Percentiles rank a stretch among this genome's conserved stretches.
These are phyloP conservation scores for Trichoderma citrinoviride DNA, from an alignment of 2,329 filamentous ascomycete genomes.

Conservation along the genomic window DNA sequence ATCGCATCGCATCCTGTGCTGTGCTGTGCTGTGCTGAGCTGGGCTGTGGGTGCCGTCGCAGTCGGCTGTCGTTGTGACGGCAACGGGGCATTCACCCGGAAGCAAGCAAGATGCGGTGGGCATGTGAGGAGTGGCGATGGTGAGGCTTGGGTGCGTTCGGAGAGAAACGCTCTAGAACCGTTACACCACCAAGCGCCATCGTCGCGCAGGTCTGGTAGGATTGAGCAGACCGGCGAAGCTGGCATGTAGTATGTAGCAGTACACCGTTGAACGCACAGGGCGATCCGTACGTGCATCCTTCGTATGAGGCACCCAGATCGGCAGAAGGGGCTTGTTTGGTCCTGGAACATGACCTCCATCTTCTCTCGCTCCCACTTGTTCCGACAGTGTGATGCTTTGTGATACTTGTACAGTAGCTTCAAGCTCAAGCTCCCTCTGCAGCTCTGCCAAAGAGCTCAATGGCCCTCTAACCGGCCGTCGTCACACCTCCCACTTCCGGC, in stretches of 20 bases:
- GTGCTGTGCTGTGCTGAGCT: too few relatives aligned
- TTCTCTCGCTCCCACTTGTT: slow-evolving; percentile 3
- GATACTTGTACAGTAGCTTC: neutral
- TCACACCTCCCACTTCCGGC: neutral
- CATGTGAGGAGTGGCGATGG: neutral
- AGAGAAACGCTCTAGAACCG: slow-evolving; percentile 12
- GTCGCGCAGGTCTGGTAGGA: neutral
- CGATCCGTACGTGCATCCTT: too few relatives aligned
- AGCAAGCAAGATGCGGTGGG: too few relatives aligned
- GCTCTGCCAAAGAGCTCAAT: neutral
- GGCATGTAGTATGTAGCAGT: neutral
- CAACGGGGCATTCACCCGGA: neutral
- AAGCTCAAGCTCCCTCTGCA: neutral
- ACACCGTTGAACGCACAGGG: too few relatives aligned
- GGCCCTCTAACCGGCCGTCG: neutral
- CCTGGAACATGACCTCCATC: neutral
- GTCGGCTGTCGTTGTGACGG: slow-evolving; percentile 4
- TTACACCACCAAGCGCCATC: neutral
- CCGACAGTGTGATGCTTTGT: slow-evolving; percentile 4
- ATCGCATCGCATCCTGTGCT: neutral
- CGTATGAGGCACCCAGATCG: neutral
- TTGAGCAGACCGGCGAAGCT: neutral
- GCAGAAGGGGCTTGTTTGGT: neutral
- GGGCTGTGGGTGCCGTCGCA: neutral
- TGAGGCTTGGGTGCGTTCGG: neutral